These are phyloP conservation scores for Choiromyces venosus DNA, from an alignment of 495 filamentous ascomycete genomes.

Conservation along the genomic window DNA sequence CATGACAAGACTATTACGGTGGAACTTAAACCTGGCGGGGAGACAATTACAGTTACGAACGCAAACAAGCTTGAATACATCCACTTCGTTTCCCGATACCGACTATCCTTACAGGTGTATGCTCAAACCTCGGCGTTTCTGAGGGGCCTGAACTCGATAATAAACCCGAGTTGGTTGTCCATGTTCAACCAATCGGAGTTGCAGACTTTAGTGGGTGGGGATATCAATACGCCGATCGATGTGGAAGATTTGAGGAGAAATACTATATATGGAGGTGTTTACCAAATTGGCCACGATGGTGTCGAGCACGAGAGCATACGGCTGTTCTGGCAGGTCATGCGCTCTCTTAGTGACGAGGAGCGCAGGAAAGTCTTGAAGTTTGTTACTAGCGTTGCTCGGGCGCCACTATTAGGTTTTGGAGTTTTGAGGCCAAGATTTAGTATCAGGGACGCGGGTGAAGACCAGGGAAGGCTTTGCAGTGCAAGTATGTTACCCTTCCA, in stretches of 20 bases:
- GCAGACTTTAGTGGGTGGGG: conserved; percentile 85
- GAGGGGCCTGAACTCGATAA: conserved; percentile 75
- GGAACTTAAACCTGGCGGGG: conserved; percentile 69
- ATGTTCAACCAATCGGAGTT: conserved; percentile 98
- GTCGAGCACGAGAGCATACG: conserved; percentile 75
- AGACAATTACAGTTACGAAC: conserved; percentile 77
- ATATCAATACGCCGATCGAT: conserved; percentile 68
- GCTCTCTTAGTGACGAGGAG: conserved; percentile 63
- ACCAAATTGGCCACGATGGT: conserved; percentile 78
- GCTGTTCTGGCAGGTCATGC: conserved; percentile 91
- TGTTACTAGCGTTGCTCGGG: conserved; percentile 86
- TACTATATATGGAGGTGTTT: conserved; percentile 82
- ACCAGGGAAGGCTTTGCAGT: conserved; percentile 76
- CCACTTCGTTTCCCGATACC: conserved; percentile 78
- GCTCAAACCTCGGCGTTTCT: conserved; percentile 82
- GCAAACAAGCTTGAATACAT: conserved; percentile 91
- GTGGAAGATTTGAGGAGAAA: conserved; percentile 81
- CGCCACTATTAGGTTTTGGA: conserved; percentile 85
- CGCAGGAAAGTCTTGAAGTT: conserved; percentile 86
- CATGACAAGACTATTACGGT: conserved; percentile 58
- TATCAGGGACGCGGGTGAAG: conserved; percentile 78
- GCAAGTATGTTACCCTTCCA: conserved; percentile 54
- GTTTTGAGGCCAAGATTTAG: conserved; percentile 81
- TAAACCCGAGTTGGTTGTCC: conserved; percentile 83
- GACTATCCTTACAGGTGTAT: conserved; percentile 69